Evolutionary conservation across 2,329 filamentous ascomycete genomes (phyloP).

Genomic region (Pseudocercospora pini-densiflorae): DNA sequence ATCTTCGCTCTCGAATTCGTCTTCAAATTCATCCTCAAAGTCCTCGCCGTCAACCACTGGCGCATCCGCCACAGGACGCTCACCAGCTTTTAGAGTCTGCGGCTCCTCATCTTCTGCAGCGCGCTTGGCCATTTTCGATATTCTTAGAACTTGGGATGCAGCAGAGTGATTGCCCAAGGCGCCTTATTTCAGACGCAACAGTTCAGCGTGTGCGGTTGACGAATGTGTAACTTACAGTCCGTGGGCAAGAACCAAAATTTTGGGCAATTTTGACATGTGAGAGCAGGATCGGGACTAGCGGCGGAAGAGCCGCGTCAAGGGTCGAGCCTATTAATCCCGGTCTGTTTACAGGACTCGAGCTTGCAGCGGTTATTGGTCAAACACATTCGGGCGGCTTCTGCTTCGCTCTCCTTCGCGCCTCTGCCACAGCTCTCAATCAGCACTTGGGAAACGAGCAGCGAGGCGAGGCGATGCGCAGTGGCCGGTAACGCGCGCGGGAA

Average conservation of each 20-base stretch:
- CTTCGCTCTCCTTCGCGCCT: neutral
- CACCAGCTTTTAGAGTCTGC: conserved; percentile 64
- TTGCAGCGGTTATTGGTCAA: neutral
- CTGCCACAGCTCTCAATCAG: neutral
- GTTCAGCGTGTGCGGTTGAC: conserved; percentile 24
- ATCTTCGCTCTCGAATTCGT: conserved; percentile 88
- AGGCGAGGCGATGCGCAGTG: conserved; percentile 2
- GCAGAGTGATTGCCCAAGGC: conserved; percentile 34
- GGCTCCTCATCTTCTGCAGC: conserved; percentile 57
- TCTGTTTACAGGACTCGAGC: neutral
- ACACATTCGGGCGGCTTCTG: neutral
- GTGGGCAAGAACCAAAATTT: neutral
- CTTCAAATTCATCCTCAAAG: conserved; percentile 95
- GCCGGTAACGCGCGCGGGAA: neutral
- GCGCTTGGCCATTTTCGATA: conserved; percentile 62
- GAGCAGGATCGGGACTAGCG: neutral
- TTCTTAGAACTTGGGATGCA: conserved; percentile 31
- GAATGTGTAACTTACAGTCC: neutral
- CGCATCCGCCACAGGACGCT: conserved; percentile 57
- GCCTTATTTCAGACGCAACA: conserved; percentile 31
- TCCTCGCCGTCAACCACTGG: conserved; percentile 65
- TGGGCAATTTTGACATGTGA: neutral
- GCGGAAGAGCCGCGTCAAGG: neutral
- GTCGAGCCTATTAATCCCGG: neutral
- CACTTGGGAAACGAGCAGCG: neutral